A percentile compares a stretch with the other conserved stretches of the same genome.
phyloP scores from a whole-genome alignment of 2,329 filamentous ascomycete species.

The Bimuria novae-zelandiae region DNA sequence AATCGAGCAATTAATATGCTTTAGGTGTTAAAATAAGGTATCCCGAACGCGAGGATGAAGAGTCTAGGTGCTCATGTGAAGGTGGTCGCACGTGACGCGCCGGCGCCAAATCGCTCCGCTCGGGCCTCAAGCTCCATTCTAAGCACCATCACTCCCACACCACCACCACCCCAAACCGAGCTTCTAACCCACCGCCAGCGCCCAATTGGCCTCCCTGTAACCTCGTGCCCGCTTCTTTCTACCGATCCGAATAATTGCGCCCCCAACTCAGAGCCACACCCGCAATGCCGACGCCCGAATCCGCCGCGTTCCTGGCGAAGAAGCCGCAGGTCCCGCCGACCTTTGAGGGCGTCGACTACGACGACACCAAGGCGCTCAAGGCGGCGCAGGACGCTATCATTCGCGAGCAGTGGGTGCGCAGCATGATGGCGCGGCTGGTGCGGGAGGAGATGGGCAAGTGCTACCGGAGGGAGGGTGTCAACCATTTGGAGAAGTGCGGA shows the following conservation, averaged over 20 bases:
- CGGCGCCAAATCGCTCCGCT: neutral
- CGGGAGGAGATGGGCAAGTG: conserved; percentile 84
- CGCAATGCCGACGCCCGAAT: conserved; percentile 82
- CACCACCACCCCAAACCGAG: conserved; percentile 7
- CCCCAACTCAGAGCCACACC: conserved; percentile 12
- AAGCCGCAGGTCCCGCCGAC: conserved; percentile 82
- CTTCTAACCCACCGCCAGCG: neutral
- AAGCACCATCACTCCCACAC: neutral
- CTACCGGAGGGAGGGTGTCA: conserved; percentile 82
- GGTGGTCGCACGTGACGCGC: neutral
- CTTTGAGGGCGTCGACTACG: conserved; percentile 86
- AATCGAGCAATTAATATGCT: no score
- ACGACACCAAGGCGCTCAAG: conserved; percentile 80
- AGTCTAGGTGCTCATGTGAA: neutral
- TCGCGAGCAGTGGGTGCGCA: conserved; percentile 84
- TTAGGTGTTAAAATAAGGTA: neutral
- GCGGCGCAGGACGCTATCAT: conserved; percentile 81
- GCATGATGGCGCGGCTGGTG: conserved; percentile 86
- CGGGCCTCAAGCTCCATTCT: conserved; percentile 4
- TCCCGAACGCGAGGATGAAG: neutral
- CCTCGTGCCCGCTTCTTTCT: neutral
- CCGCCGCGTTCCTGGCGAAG: conserved; percentile 77
- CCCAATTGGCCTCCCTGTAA: conserved; percentile 22
- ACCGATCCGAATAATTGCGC: neutral
- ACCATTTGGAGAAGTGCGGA: conserved; percentile 87